phyloP scores from a whole-genome alignment of 345 rosid species.

The Garcia nutans region DNA sequence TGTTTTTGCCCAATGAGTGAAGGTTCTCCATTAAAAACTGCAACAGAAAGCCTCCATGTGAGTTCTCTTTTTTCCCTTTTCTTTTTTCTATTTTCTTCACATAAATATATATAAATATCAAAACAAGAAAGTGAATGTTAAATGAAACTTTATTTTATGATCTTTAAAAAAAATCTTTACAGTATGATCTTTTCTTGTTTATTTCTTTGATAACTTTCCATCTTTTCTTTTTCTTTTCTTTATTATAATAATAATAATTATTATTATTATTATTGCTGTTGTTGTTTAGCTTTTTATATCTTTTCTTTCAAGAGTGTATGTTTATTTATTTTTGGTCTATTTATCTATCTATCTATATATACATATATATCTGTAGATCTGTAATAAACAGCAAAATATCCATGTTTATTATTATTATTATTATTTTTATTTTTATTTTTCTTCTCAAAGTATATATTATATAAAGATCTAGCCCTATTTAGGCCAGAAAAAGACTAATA shows the following conservation, averaged over 20 bases:
- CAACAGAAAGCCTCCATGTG: conserved; percentile 5
- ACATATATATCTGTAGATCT: background rate
- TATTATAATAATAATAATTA: too few species aligned
- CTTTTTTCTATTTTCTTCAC: background rate
- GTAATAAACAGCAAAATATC: background rate
- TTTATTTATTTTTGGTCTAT: background rate
- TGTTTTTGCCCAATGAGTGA: background rate
- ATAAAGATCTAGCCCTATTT: background rate
- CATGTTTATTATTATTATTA: background rate
- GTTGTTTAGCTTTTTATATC: too few species aligned
- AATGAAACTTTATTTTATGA: too few species aligned
- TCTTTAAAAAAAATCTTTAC: too few species aligned
- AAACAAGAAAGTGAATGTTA: background rate
- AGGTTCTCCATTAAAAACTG: background rate
- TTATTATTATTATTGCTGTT: too few species aligned
- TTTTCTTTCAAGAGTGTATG: background rate
- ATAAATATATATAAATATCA: background rate
- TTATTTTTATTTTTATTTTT: background rate
- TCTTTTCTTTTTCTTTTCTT: too few species aligned
- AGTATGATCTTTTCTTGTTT: too few species aligned
- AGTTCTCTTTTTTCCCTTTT: background rate
- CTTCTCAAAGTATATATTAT: background rate
- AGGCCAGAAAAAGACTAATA: background rate
- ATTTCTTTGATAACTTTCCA: too few species aligned
- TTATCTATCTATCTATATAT: too few species aligned